A percentile compares a stretch with the other conserved stretches of the same genome.
These are phyloP conservation scores for Celoporthe dispersa DNA, from an alignment of 2,329 filamentous ascomycete species.

Conservation along the genomic window DNA sequence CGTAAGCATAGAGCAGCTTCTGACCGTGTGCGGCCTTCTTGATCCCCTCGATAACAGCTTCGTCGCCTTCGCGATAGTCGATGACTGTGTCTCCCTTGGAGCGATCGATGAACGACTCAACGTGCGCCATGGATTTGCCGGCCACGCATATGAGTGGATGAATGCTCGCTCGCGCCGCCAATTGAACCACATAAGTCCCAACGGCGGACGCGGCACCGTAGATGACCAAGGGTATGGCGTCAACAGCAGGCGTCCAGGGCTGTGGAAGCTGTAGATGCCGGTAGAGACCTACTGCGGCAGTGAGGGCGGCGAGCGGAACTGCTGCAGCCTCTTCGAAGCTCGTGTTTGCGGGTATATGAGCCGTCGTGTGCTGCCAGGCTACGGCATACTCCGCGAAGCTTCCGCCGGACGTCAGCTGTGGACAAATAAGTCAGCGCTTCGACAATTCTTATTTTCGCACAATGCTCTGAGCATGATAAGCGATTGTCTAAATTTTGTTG, in stretches of 20 bases:
- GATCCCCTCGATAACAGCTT: conserved; percentile 52
- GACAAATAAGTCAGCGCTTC: neutral
- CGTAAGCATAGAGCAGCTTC: conserved; percentile 57
- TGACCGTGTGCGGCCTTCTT: conserved; percentile 46
- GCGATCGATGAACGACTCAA: conserved; percentile 55
- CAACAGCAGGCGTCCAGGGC: conserved; percentile 38
- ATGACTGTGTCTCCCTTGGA: conserved; percentile 60
- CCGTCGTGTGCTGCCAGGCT: conserved; percentile 46
- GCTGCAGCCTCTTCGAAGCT: conserved; percentile 49
- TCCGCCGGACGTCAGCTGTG: conserved; percentile 37
- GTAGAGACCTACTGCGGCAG: conserved; percentile 47
- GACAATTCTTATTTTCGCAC: neutral
- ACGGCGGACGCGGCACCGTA: conserved; percentile 62
- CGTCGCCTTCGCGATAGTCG: conserved; percentile 64
- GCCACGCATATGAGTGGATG: conserved; percentile 66
- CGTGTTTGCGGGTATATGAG: conserved; percentile 43
- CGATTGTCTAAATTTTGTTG: neutral
- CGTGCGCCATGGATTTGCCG: conserved; percentile 54
- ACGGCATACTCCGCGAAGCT: conserved; percentile 49
- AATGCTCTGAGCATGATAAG: too few relatives aligned
- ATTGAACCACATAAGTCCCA: conserved; percentile 61
- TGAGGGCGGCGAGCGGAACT: conserved; percentile 49
- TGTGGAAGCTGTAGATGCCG: conserved; percentile 43
- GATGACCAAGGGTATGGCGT: conserved; percentile 46
- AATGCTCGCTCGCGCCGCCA: conserved; percentile 58